phyloP scores from a whole-genome alignment of 305 asterid species.

The Solanum chacoense region DNA sequence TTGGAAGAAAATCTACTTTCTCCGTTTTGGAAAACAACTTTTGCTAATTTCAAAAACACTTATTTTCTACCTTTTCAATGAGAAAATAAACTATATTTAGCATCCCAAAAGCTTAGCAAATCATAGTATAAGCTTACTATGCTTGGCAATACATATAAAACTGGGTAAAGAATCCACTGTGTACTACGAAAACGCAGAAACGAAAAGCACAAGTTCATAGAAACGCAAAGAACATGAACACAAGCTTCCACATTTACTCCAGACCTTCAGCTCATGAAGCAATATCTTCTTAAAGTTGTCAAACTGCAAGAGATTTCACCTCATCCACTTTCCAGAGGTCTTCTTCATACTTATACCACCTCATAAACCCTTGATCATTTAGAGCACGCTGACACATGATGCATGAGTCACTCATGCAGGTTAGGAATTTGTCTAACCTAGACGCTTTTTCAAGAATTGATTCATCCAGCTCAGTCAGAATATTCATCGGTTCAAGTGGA shows the following conservation, averaged over 20 bases:
- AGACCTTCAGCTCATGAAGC: not conserved
- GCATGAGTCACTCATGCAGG: slow-evolving; percentile 45
- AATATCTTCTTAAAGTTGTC: not conserved
- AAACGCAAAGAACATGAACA: not conserved
- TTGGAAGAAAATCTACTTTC: too few relatives aligned
- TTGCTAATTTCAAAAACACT: too few relatives aligned
- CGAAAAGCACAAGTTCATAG: not conserved
- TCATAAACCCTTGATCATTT: slow-evolving; percentile 52
- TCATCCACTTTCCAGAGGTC: slow-evolving; percentile 73
- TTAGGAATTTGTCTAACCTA: slow-evolving; percentile 33
- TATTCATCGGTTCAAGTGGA: slow-evolving; percentile 17
- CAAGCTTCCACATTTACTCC: not conserved
- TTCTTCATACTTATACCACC: slow-evolving; percentile 78
- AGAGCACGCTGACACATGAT: slow-evolving; percentile 47
- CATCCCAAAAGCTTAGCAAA: too few relatives aligned
- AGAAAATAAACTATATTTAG: too few relatives aligned
- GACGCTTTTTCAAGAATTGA: slow-evolving; percentile 34
- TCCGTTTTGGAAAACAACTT: too few relatives aligned
- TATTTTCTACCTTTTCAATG: too few relatives aligned
- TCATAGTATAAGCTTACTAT: too few relatives aligned
- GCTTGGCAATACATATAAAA: too few relatives aligned
- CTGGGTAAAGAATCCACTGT: too few relatives aligned
- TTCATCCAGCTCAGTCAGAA: slow-evolving; percentile 26
- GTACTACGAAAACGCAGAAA: too few relatives aligned
- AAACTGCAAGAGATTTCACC: slow-evolving; percentile 10